Evolutionary conservation across 2,329 filamentous ascomycete genomes (phyloP), one percentile per base, ranked within the genome.

Genomic region (Xylaria sp.): DNA sequence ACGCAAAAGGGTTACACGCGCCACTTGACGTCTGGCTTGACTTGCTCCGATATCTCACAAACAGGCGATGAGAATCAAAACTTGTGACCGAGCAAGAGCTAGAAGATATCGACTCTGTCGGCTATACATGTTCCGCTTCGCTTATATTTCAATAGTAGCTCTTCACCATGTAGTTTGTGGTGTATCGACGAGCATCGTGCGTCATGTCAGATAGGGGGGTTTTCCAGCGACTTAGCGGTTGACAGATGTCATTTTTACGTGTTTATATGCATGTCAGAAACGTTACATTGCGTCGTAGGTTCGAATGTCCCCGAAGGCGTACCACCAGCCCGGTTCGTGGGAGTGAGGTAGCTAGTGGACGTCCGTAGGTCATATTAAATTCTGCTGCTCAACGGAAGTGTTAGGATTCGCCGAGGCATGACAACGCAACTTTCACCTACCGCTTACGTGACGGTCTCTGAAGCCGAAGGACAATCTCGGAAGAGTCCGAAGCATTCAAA

Each of bases 211-310:
- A 61, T 61, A 58, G 49, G 48, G 43, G 43, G 59, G 18, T 61
- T 39, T 39, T 55, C 31, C 23, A 61, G 63, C 58, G 62, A 60
- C 66, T 54, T 20, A 54, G 51, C 52, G 36, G 59, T 54, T 67
- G 69, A 62, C 39, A 64, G 59, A 67, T 62, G 43, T 58, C 62
- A 62, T 60, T 23, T 46, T 49, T 58, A 41, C 39, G 48, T 62
- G 39, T 52, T 52, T 62, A 55, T 62, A 71, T 71, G 69, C 69
- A 68, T 57, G 65, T 68, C 63, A 66, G 63, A 68, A 59, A 64
- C 61, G 64, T 69, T 66, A 54, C 63, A 68, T 59, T 36, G 70
- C 62, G 56, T 66, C 33, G 41, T 25, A 25, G 54, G 43, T 39
- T 52, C 36, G 12, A 49, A 55, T 49, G 55, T 43, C 18, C 46